These are phyloP conservation scores for Fraxinus sp. DNA, from an alignment of 305 asterid species.

Conservation along the genomic window DNA sequence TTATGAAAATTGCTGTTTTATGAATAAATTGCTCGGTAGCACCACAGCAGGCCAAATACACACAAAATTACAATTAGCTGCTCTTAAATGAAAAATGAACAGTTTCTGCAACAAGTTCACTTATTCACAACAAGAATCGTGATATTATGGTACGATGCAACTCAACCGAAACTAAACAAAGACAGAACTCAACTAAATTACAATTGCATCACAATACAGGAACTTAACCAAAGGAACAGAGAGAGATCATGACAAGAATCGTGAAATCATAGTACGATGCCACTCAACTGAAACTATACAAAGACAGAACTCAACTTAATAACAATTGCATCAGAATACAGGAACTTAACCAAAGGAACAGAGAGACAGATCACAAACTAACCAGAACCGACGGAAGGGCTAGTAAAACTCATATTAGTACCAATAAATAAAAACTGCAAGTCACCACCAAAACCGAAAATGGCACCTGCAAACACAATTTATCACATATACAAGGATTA, in stretches of 20 bases:
- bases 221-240: background rate
- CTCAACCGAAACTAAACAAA: background rate
- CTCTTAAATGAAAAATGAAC: background rate
- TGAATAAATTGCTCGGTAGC: background rate
- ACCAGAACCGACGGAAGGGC: constrained; percentile 64
- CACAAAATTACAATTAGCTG: background rate
- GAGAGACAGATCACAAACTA: constrained; percentile 28
- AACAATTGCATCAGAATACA: background rate
- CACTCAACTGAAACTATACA: background rate
- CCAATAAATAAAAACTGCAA: constrained; percentile 21
- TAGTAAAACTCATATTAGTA: constrained; percentile 59
- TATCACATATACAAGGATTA: background rate
- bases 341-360: background rate
- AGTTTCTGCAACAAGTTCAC: background rate
- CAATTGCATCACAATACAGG: background rate
- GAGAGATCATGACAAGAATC: background rate
- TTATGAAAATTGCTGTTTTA: background rate
- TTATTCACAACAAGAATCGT: background rate
- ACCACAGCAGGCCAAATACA: constrained; percentile 1
- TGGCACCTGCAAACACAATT: constrained; percentile 25
- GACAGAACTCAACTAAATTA: background rate
- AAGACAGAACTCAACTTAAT: background rate
- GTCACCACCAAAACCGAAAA: constrained; percentile 18
- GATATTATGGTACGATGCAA: background rate
- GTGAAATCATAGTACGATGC: background rate